A percentile compares a stretch with the other conserved stretches of the same genome.
These are phyloP conservation scores for Ceratocystis ficicola DNA, from an alignment of 2,329 filamentous ascomycete species.

Conservation along the genomic window DNA sequence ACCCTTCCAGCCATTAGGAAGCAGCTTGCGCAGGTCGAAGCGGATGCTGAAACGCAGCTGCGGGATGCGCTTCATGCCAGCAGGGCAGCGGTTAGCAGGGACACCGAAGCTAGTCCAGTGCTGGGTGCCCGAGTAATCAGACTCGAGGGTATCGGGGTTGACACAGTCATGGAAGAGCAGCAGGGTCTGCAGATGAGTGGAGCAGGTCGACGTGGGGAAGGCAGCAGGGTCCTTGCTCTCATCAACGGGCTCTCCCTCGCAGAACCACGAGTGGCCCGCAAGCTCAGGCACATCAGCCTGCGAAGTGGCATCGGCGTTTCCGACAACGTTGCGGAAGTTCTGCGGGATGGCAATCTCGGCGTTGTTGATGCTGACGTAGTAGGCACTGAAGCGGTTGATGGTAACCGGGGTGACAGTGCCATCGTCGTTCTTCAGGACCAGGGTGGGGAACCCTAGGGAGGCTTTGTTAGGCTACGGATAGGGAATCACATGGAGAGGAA, in stretches of 20 bases:
- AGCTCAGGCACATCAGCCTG: slow-evolving; percentile 23
- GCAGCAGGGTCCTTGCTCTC: slow-evolving; percentile 24
- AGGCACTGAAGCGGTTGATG: slow-evolving; percentile 33
- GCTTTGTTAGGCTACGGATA: not conserved
- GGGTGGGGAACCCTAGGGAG: slow-evolving; percentile 31
- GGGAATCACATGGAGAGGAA: no score
- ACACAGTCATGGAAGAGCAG: slow-evolving; percentile 27
- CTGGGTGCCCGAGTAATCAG: slow-evolving; percentile 23
- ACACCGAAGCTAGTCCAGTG: slow-evolving; percentile 9
- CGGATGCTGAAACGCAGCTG: slow-evolving; percentile 38
- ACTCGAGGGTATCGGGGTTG: slow-evolving; percentile 24
- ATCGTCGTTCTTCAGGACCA: slow-evolving; percentile 30
- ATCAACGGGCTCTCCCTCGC: slow-evolving; percentile 27
- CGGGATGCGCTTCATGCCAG: slow-evolving; percentile 36
- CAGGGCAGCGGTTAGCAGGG: slow-evolving; percentile 31
- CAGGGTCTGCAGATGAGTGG: slow-evolving; percentile 27
- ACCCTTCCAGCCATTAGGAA: slow-evolving; percentile 36
- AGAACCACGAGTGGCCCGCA: slow-evolving; percentile 26
- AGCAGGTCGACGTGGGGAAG: slow-evolving; percentile 28
- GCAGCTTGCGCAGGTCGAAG: slow-evolving; percentile 34
- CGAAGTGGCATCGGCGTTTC: slow-evolving; percentile 30
- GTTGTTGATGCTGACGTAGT: slow-evolving; percentile 34
- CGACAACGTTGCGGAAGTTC: slow-evolving; percentile 34
- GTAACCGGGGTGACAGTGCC: slow-evolving; percentile 29
- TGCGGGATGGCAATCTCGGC: slow-evolving; percentile 37